These are phyloP conservation scores for Kingdonia uniflora DNA, from an alignment of 164 flowering plant genomes.

Conservation along the genomic window DNA sequence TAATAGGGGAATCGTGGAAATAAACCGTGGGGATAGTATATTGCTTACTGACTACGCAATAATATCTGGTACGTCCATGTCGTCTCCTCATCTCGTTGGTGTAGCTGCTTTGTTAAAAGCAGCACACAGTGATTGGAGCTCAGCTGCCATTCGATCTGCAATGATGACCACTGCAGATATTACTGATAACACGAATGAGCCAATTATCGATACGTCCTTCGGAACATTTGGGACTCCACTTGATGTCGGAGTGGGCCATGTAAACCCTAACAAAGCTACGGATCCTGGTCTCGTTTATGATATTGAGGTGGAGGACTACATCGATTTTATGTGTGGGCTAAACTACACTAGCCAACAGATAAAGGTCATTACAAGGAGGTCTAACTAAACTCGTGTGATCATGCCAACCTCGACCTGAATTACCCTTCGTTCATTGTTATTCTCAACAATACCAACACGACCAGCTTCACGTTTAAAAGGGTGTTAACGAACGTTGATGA, in stretches of 20 bases:
- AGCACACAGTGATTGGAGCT: conserved; percentile 7
- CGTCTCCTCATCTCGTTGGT: conserved; percentile 7
- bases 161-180: too few relatives aligned
- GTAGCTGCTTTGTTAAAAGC: conserved; percentile 9
- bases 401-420: background rate
- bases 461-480: too few relatives aligned
- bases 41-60: conserved; percentile 6
- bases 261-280: conserved; percentile 3
- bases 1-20: background rate
- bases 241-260: background rate
- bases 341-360: conserved; percentile 2
- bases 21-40: background rate
- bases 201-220: background rate
- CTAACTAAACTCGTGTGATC: background rate
- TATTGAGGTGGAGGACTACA: background rate
- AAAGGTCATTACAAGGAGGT: background rate
- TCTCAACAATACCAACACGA: too few relatives aligned
- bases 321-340: background rate
- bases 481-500: too few relatives aligned
- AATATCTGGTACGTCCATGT: conserved; percentile 6
- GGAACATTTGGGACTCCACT: background rate
- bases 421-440: background rate
- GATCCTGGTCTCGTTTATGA: conserved; percentile 1
- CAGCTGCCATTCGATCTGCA: conserved; percentile 9
- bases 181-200: background rate